These are phyloP conservation scores for Globisporangium irregulare DNA, from an alignment of 352 stramenopile genomes.

Conservation along the genomic window DNA sequence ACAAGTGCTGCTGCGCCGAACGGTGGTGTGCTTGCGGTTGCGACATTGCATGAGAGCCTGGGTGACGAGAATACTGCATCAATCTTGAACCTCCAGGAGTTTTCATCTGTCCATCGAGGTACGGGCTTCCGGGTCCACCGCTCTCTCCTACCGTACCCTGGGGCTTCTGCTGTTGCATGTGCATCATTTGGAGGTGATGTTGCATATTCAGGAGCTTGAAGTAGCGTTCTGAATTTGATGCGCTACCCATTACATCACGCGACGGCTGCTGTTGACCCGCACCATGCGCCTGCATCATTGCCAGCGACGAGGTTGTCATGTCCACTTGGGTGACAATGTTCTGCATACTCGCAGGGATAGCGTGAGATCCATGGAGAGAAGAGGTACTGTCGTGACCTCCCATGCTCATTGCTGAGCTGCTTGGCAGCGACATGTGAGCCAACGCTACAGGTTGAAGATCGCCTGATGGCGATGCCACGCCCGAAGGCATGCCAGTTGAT, in stretches of 20 bases:
- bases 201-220: constrained; percentile 85
- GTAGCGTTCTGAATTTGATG: constrained; percentile 71
- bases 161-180: constrained; percentile 71
- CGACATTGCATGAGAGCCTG: constrained; percentile 5
- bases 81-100: constrained; percentile 28
- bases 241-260: constrained; percentile 39
- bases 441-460: constrained; percentile 18
- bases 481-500: neutral
- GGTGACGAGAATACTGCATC: constrained; percentile 40
- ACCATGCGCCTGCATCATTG: constrained; percentile 33
- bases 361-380: constrained; percentile 1
- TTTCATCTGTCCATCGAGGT: constrained; percentile 51
- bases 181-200: constrained; percentile 84
- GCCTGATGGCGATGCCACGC: neutral
- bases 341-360: constrained; percentile 14
- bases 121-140: constrained; percentile 36
- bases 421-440: constrained; percentile 6
- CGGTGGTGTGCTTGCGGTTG: constrained; percentile 21
- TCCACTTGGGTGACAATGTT: constrained; percentile 8
- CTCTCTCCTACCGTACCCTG: constrained; percentile 30
- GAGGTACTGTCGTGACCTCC: constrained; percentile 2
- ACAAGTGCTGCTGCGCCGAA: constrained; percentile 38
- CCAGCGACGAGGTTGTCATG: constrained; percentile 21
- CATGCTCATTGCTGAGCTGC: neutral
- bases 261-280: constrained; percentile 29